These are phyloP conservation scores for Nemania sp. DNA, from an alignment of 2,329 filamentous ascomycete species.

Conservation along the genomic window DNA sequence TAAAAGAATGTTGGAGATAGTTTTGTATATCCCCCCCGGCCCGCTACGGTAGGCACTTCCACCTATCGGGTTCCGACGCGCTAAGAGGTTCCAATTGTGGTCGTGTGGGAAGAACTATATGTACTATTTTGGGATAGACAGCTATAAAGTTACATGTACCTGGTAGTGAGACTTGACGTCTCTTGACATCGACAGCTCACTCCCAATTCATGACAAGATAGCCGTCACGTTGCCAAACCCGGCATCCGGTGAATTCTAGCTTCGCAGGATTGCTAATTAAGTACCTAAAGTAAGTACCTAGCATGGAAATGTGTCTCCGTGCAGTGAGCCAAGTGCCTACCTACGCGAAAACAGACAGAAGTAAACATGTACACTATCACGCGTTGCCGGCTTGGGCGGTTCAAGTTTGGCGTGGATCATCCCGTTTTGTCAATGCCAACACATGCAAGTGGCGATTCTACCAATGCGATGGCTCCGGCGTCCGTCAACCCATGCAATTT, in stretches of 20 bases:
- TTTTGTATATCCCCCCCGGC: too few species aligned
- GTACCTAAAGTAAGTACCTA: conserved; percentile 7
- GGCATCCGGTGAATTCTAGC: neutral
- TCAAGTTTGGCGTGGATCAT: conserved; percentile 15
- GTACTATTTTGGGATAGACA: too few species aligned
- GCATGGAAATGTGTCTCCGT: neutral
- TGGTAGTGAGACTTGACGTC: too few species aligned
- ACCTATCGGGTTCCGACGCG: too few species aligned
- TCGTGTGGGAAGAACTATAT: too few species aligned
- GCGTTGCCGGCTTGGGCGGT: conserved; percentile 14
- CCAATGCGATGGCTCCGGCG: conserved; percentile 20
- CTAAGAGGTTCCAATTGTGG: too few species aligned
- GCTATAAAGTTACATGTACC: too few species aligned
- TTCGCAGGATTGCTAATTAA: conserved; percentile 4
- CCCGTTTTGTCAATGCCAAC: conserved; percentile 31
- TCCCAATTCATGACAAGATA: too few species aligned
- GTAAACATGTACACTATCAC: conserved; percentile 11
- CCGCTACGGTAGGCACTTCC: too few species aligned
- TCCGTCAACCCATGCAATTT: conserved; percentile 13
- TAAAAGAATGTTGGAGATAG: too few species aligned
- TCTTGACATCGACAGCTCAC: too few species aligned
- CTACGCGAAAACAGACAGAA: conserved; percentile 8
- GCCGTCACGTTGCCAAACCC: too few species aligned
- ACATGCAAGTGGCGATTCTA: conserved; percentile 22
- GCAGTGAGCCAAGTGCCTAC: neutral